Conservation (phyloP, 257 asterid species). For the Cinchona pubescens region DNA sequence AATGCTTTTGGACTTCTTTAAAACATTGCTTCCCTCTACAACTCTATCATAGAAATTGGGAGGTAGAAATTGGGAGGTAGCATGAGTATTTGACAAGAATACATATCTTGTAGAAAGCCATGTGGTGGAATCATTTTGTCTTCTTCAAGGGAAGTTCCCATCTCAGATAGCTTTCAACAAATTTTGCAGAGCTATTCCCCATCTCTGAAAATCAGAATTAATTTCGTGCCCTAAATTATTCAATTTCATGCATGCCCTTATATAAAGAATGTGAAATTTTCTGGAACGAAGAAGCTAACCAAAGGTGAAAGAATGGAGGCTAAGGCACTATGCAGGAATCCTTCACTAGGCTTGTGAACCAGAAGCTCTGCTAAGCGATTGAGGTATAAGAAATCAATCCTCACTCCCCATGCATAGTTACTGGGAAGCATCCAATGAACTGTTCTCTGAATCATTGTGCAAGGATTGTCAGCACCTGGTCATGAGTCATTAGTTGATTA, state of each 20-base stretch:
- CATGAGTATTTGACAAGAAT: constrained; percentile 38
- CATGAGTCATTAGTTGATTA: too few relatives aligned
- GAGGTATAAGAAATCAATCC: constrained; percentile 29
- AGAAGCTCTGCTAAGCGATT: constrained; percentile 57
- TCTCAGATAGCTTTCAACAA: constrained; percentile 46
- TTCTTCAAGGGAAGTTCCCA: constrained; percentile 52
- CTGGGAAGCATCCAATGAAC: constrained; percentile 52
- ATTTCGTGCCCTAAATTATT: background rate
- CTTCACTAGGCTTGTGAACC: constrained; percentile 77
- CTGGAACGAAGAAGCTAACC: constrained; percentile 49
- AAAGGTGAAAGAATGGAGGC: constrained; percentile 55
- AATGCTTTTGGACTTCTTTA: constrained; percentile 30
- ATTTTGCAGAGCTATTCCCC: constrained; percentile 57
- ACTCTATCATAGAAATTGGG: constrained; percentile 50
- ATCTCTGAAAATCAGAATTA: constrained; percentile 39
- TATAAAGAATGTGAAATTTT: background rate
- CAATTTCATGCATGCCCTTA: background rate
- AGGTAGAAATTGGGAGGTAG: too few relatives aligned
- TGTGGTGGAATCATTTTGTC: constrained; percentile 52
- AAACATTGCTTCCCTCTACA: constrained; percentile 51
- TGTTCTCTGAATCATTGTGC: constrained; percentile 56
- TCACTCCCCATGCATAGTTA: constrained; percentile 36
- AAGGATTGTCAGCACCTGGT: constrained; percentile 51
- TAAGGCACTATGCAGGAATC: constrained; percentile 26
- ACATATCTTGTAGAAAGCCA: constrained; percentile 33